Evolutionary conservation across 2,329 filamentous ascomycete genomes (phyloP).

Genomic region (Paecilomyces sp.): DNA sequence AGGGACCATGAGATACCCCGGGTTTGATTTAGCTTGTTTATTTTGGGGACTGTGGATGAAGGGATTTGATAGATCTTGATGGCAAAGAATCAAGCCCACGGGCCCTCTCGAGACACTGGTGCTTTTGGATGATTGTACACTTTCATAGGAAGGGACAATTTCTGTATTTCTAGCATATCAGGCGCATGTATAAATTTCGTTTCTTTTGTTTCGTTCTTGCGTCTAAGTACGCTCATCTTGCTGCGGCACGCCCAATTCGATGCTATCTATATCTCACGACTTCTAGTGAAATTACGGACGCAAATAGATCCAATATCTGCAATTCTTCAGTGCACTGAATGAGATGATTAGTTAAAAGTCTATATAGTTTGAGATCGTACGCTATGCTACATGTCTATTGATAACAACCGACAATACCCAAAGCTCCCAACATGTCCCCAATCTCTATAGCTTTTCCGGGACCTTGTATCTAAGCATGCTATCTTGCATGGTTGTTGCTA

Average conservation of each 20-base stretch:
- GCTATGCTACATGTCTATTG: neutral
- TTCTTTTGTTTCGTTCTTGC: neutral
- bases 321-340: too few relatives aligned
- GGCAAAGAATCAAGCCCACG: neutral
- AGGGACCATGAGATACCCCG: neutral
- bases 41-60: conserved; percentile 2
- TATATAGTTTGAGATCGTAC: neutral
- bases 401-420: neutral
- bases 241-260: neutral
- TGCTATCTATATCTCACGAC: neutral
- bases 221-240: neutral
- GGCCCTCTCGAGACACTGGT: neutral
- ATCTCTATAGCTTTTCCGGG: neutral
- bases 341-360: neutral
- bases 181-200: conserved; percentile 21
- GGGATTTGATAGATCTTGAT: neutral
- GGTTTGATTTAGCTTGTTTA: neutral
- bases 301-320: too few relatives aligned
- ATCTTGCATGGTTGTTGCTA: conserved; percentile 45
- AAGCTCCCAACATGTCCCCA: neutral
- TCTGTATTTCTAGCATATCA: conserved; percentile 17
- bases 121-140: neutral
- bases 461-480: conserved; percentile 35
- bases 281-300: too few relatives aligned
- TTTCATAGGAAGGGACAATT: neutral